Percentiles rank a stretch among this genome's conserved stretches.
Evolutionary conservation across 768 basidiomycete species (phyloP).

Genomic region (Piloderma croceum): DNA sequence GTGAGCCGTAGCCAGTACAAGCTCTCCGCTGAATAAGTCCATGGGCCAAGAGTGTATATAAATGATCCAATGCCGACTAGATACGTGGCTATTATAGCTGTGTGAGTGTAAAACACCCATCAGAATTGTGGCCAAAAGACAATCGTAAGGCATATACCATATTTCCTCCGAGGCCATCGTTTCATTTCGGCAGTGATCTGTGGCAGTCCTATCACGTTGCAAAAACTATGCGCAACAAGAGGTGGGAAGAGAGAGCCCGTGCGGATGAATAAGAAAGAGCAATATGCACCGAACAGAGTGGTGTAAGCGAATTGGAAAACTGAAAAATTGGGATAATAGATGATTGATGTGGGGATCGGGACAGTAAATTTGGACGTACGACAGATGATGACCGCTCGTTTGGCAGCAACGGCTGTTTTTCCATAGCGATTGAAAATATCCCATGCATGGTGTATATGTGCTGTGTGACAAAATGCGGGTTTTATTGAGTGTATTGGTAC

Average conservation of each 20-base stretch:
- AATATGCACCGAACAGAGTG: constrained; percentile 86
- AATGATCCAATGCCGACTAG: background rate
- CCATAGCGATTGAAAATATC: constrained; percentile 79
- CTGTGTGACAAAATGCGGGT: constrained; percentile 36
- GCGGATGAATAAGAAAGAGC: constrained; percentile 78
- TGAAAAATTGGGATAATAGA: constrained; percentile 24
- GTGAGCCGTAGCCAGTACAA: too few species aligned
- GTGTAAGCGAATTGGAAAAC: constrained; percentile 90
- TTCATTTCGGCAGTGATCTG: constrained; percentile 52
- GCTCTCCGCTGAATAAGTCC: too few species aligned
- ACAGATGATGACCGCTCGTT: constrained; percentile 50
- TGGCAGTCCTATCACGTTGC: constrained; percentile 93
- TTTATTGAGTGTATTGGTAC: too few species aligned
- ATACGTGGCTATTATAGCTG: background rate
- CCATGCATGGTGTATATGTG: constrained; percentile 90
- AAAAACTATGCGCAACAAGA: constrained; percentile 79
- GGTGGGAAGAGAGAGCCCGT: constrained; percentile 80
- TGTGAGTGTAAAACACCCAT: background rate
- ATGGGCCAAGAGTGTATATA: background rate
- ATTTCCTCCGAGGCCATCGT: constrained; percentile 45
- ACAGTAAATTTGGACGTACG: constrained; percentile 29
- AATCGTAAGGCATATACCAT: constrained; percentile 35
- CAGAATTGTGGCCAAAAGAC: too few species aligned
- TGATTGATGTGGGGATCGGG: background rate
- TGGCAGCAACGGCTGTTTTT: constrained; percentile 54